Conservation (phyloP, 768 basidiomycete species). For the Arthromyces matolae region DNA sequence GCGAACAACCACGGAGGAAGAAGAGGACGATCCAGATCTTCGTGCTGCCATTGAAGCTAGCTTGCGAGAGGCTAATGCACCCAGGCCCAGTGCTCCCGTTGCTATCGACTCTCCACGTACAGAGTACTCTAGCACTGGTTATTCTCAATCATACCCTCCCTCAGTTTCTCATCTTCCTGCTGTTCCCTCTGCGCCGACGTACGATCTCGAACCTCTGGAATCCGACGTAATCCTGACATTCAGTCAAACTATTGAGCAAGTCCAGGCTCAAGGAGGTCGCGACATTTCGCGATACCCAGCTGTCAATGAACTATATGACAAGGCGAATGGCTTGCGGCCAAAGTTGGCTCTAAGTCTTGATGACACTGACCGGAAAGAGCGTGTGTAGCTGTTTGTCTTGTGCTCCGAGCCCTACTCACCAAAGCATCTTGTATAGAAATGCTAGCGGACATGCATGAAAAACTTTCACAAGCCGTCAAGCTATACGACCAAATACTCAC, state of each 20-base stretch:
- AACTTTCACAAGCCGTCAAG: constrained; percentile 87
- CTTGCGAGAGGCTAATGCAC: constrained; percentile 77
- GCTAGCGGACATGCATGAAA: constrained; percentile 90
- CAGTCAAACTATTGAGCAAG: constrained; percentile 84
- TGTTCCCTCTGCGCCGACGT: constrained; percentile 58
- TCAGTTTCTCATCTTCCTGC: constrained; percentile 36
- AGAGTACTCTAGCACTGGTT: constrained; percentile 38
- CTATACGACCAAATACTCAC: constrained; percentile 88
- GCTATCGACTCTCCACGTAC: constrained; percentile 48
- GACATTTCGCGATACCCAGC: constrained; percentile 82
- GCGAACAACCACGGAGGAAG: constrained; percentile 37
- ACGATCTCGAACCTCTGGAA: constrained; percentile 81
- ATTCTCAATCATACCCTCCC: constrained; percentile 45
- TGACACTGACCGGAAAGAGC: constrained; percentile 82
- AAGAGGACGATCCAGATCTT: constrained; percentile 91
- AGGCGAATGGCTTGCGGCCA: constrained; percentile 72
- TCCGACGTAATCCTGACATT: constrained; percentile 86
- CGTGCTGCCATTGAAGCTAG: constrained; percentile 94
- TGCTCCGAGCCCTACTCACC: not conserved
- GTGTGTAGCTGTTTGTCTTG: constrained; percentile 36
- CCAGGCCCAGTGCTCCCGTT: constrained; percentile 74
- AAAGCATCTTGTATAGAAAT: constrained; percentile 50
- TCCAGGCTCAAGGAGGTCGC: constrained; percentile 69
- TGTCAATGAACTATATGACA: constrained; percentile 80
- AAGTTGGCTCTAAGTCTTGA: constrained; percentile 82